Base-by-base conservation (phyloP, 2,329 filamentous ascomycete species). In the Cladobotryum mycophilum region DNA sequence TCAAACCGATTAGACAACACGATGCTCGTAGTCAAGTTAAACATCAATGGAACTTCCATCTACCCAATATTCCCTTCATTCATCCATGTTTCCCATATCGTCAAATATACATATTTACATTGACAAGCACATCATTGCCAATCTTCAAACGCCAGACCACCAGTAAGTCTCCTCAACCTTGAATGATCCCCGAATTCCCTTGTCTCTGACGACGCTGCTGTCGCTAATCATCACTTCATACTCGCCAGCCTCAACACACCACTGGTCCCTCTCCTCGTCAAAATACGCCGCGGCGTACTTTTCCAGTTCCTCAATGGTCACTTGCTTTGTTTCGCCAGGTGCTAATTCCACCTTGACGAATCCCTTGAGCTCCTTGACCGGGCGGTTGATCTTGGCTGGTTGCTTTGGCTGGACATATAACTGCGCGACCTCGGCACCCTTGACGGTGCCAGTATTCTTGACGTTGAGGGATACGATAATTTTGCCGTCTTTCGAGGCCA, bases 211-310 rank as follows among this genome's bases (percentile, higher is more conserved):
- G 4, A 58, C 69, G 56, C 76, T 86, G 53, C 79, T 85, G 45
- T 76, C 71, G 8, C 75, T 76, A 2, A 88, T 78, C 48, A 82
- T 66, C 14, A 88, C 73, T 51, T 77, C 76, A 62, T 88, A 89
- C 44, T 71, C 70, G 30, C 85, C 86, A 61, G 76, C 75, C 68
- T 88, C 84, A 1, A 77, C 78, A 17, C 79, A 76, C 85, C 85
- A 90, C 59, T 80, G 72, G 49, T 78, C 73, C 12, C 79, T 71
- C 55, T 79, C 76, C 69, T 89, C 86, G 57, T 88, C 84, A 74
- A 82, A 89, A 68, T 84, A 89, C 48, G 80, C 80, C 0, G 81
- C 78, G 0, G 80, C 82, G 49, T 86, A 82, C 67, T 86, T 88
- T 60, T 78, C 78, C 53, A 78, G 62, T 45, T 83, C 67, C 4